These are phyloP conservation scores for Lasiodiplodia hormozganensis DNA, from an alignment of 2,329 filamentous ascomycete species.

Conservation along the genomic window DNA sequence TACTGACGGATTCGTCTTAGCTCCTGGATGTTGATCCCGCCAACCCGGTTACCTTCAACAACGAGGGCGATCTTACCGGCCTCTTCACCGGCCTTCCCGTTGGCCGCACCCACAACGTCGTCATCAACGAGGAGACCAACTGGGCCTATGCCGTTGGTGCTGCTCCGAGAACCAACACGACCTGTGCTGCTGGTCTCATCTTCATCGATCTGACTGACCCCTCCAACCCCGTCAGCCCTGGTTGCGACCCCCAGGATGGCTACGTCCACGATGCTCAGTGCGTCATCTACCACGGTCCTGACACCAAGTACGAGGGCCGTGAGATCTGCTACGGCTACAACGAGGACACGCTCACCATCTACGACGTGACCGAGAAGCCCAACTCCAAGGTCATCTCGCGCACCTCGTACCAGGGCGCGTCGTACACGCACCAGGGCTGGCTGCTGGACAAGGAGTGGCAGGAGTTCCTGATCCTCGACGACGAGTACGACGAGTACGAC, in stretches of 20 bases:
- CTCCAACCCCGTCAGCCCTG: slow-evolving; percentile 59
- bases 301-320: slow-evolving; percentile 54
- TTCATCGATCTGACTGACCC: slow-evolving; percentile 65
- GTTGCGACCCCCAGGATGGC: slow-evolving; percentile 62
- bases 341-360: slow-evolving; percentile 60
- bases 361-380: slow-evolving; percentile 60
- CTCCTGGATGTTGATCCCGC: slow-evolving; percentile 44
- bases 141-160: slow-evolving; percentile 49
- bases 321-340: slow-evolving; percentile 67
- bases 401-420: slow-evolving; percentile 63
- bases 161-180: slow-evolving; percentile 37
- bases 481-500: slow-evolving; percentile 50
- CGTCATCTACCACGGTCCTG: slow-evolving; percentile 61
- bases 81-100: slow-evolving; percentile 43
- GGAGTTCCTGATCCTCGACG: slow-evolving; percentile 46
- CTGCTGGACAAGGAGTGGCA: slow-evolving; percentile 51
- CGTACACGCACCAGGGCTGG: slow-evolving; percentile 66
- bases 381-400: slow-evolving; percentile 56
- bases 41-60: slow-evolving; percentile 44
- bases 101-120: slow-evolving; percentile 48
- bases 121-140: slow-evolving; percentile 45
- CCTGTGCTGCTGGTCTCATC: slow-evolving; percentile 62
- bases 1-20: slow-evolving; percentile 14
- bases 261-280: slow-evolving; percentile 70
- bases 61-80: slow-evolving; percentile 42